Evolutionary conservation across 164 flowering plant species (phyloP).

Genomic region (Macadamia tetraphylla): DNA sequence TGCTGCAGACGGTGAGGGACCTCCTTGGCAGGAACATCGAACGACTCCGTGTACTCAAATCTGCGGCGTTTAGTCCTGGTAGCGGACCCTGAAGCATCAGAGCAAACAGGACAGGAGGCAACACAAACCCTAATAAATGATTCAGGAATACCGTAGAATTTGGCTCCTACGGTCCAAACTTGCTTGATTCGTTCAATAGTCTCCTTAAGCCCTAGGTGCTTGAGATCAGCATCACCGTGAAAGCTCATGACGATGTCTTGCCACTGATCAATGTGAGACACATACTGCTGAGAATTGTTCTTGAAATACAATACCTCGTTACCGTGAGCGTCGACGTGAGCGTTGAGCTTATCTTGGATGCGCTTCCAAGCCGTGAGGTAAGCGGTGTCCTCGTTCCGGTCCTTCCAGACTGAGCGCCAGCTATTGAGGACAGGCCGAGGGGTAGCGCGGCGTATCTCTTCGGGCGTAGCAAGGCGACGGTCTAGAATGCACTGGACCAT

Average conservation of each 20-base stretch:
- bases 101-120: conserved; percentile 63
- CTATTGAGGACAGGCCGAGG: conserved; percentile 62
- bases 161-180: conserved; percentile 96
- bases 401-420: conserved; percentile 98
- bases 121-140: conserved; percentile 86
- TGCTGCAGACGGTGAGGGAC: conserved; percentile 70
- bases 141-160: conserved; percentile 95
- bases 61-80: conserved; percentile 58
- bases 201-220: conserved; percentile 79
- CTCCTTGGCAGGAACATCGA: conserved; percentile 92
- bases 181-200: conserved; percentile 88
- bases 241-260: conserved; percentile 75
- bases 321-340: conserved; percentile 43
- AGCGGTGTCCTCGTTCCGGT: conserved; percentile 94
- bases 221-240: conserved; percentile 69
- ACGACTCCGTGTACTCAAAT: conserved; percentile 93
- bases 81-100: conserved; percentile 35
- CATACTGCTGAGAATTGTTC: conserved; percentile 73
- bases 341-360: conserved; percentile 88
- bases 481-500: conserved; percentile 74
- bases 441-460: conserved; percentile 76
- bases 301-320: conserved; percentile 69
- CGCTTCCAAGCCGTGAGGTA: conserved; percentile 95
- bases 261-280: conserved; percentile 83
- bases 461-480: conserved; percentile 60